phyloP scores from a whole-genome alignment of 306 rosid species.

The Ormosia semicastrata region DNA sequence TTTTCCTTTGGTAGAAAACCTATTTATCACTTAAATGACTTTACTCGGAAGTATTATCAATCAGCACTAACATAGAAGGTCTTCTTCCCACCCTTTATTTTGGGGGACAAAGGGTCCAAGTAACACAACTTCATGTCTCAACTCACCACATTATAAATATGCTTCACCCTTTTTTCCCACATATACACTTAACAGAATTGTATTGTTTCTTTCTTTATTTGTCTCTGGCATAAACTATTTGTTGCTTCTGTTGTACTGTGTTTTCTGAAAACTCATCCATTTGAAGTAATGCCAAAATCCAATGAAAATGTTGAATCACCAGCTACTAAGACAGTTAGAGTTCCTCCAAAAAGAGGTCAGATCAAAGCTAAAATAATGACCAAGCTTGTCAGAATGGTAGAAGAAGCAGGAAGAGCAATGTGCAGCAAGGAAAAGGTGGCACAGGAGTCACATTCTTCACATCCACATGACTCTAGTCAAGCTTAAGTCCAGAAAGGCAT shows the following conservation, averaged over 20 bases:
- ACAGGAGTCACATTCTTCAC: constrained; percentile 26
- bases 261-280: not conserved
- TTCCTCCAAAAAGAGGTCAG: constrained; percentile 67
- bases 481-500: not conserved
- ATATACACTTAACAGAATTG: not conserved
- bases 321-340: constrained; percentile 18
- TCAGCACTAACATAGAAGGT: constrained; percentile 5
- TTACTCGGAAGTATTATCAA: not conserved
- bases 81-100: not conserved
- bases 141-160: constrained; percentile 12
- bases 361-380: constrained; percentile 53
- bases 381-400: constrained; percentile 26
- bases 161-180: not conserved
- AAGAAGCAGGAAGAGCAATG: constrained; percentile 37
- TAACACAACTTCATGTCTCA: constrained; percentile 4
- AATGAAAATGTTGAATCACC: constrained; percentile 21
- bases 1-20: not conserved
- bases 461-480: constrained; percentile 4
- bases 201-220: not conserved
- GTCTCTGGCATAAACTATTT: constrained; percentile 11
- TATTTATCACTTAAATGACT: not conserved
- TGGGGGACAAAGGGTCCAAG: not conserved
- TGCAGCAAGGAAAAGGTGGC: constrained; percentile 35
- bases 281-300: constrained; percentile 37
- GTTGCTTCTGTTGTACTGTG: not conserved